Evolutionary conservation across 2,329 filamentous ascomycete species (phyloP), one percentile per base, ranked within the genome.

Genomic region (Pseudogymnoascus sp.): DNA sequence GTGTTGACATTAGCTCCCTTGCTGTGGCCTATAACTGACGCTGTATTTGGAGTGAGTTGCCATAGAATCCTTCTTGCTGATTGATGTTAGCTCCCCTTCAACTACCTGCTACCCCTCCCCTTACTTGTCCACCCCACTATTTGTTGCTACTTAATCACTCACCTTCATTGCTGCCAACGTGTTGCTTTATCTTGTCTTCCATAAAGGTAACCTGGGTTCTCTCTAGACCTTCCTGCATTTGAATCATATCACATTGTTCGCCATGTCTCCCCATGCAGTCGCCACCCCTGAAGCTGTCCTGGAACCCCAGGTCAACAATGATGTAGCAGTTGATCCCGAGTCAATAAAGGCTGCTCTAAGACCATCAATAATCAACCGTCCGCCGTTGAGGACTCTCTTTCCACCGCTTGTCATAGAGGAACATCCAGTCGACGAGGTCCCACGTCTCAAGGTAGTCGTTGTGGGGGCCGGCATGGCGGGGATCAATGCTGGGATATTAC

Each of bases 381-480:
- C n/a, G 28, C 59, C 59, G 11, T 5, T 61, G 41, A 54, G 41
- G 39, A 62, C 61, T 16, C 16, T 62, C 14, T 62, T 54, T 9
- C 61, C 61, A 8, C 57, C 58, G 14, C n/a, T 62, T 12, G 28
- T 60, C 18, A 32, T 62, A 22, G 58, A 62, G 41, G 61, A 62
- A 8, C 61, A 62, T 38, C 25, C 61, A 11, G 58, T 62, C 16
- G 61, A 62, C 14, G 41, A 61, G 35, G 30, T 39, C 7, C 43
- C 43, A 2, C 47, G 41, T 7, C 22, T 61, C 9, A 62, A 37
- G 41, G 59, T 38, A 20, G 81, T 79, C 0, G 78, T 88, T 0
- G 79, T 88, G 34, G 85, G 85, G 1, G 84, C 82, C 12, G 85
- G 85, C 0, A 71, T 88, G 0, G 72, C 82, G 0, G 85, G 85